Evolutionary conservation across 2,329 filamentous ascomycete genomes (phyloP).

Genomic region (Aspergillus sp.): DNA sequence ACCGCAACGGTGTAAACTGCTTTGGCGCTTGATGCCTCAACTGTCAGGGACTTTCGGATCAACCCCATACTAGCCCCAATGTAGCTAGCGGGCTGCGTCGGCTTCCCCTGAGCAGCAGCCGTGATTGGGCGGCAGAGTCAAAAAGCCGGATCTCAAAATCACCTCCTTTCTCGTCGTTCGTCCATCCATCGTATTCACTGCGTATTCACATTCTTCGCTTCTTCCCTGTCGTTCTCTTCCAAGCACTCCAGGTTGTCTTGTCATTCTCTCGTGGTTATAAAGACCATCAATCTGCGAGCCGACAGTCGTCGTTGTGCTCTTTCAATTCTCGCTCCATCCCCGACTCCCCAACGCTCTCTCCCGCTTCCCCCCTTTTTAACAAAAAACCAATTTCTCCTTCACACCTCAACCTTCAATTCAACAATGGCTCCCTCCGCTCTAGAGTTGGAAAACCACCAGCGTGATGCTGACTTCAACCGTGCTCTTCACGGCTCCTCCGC

Average conservation of each 20-base stretch:
- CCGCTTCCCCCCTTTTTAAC: conserved; percentile 4
- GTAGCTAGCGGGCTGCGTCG: conserved; percentile 3
- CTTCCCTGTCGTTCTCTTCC: conserved; percentile 2
- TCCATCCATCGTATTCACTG: conserved; percentile 12
- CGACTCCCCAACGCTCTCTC: neutral
- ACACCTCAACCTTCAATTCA: conserved; percentile 13
- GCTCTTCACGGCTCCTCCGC: conserved; percentile 78
- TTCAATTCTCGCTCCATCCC: conserved; percentile 8
- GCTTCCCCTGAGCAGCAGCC: neutral
- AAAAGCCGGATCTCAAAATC: conserved; percentile 17
- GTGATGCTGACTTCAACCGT: conserved; percentile 89
- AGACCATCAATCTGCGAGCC: neutral
- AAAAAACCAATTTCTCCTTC: conserved; percentile 17
- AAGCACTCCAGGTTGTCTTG: neutral
- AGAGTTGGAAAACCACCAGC: conserved; percentile 77
- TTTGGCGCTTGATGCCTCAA: neutral
- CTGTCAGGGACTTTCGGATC: neutral
- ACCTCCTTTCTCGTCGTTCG: conserved; percentile 26
- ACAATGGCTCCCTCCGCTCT: conserved; percentile 59
- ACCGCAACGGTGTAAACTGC: neutral
- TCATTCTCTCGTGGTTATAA: neutral
- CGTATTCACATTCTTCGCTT: conserved; percentile 12
- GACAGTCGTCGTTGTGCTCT: neutral
- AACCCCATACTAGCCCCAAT: conserved; percentile 8
- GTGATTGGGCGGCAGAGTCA: conserved; percentile 20